Evolutionary conservation across 2,329 filamentous ascomycete species (phyloP), one percentile per base, ranked within the genome.

Genomic region (Neonectria faginata): DNA sequence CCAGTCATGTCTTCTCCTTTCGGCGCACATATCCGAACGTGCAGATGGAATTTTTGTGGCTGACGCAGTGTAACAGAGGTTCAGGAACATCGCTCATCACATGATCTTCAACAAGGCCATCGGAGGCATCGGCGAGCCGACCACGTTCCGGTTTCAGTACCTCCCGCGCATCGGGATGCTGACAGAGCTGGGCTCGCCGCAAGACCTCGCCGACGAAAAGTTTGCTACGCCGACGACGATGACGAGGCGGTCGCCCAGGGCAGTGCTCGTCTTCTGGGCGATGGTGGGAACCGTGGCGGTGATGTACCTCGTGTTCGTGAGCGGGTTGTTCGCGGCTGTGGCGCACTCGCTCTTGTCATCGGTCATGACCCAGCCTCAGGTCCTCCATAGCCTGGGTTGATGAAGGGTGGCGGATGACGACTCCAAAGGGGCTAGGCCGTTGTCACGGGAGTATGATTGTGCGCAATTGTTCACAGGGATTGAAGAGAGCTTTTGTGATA

Each of bases 101-200:
- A 79, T 82, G 18, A 76, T 91, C 3, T 84, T 91, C 16, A 85
- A 90, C n/a, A 83, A 90, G 61, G 86, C 87, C 60, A 64, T 75
- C 58, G 86, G 83, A 60, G 91, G 89, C 0, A 81, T 94, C 8
- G 88, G 90, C 0, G 81, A 85, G 51, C 84, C 89, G 71, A 87
- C 86, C 1, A 82, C 80, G 9, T 94, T 93, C 73, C 87, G 90
- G 20, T 91, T 94, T 78, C 91, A 93, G 74, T 91, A 91, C 73
- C 81, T 91, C 10, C 90, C 91, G 0, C 74, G 75, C 27, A 72
- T 80, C 18, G 77, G 77, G 22, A 77, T 74, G 66, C 74, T 76
- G 50, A 81, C 79, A 14, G 68, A 73, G 57, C 64, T 73, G 29
- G 74, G 83, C 77, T 16, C 55, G 12, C 50, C 44, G 25, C 44